Percentiles rank a stretch among this genome's conserved stretches.
phyloP scores from a whole-genome alignment of 208 protist genomes.

The Leishmania arabica region DNA sequence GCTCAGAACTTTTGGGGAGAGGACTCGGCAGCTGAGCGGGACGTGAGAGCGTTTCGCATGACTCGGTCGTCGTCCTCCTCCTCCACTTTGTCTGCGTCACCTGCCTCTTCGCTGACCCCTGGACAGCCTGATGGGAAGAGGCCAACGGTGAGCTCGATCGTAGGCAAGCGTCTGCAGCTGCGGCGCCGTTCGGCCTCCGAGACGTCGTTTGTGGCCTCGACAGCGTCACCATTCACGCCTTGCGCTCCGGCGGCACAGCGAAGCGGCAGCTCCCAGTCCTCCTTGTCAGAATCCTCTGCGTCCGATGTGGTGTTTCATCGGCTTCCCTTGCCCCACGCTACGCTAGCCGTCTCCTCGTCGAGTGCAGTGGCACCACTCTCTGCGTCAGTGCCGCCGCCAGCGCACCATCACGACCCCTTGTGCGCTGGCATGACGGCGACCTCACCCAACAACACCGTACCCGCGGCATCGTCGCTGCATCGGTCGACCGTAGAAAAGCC shows the following conservation, averaged over 20 bases:
- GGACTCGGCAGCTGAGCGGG: background rate
- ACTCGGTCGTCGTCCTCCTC: conserved; percentile 27
- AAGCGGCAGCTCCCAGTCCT: background rate
- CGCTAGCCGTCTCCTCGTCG: too few relatives aligned
- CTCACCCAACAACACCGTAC: background rate
- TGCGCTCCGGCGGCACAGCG: background rate
- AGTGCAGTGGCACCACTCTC: background rate
- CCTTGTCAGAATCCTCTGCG: conserved; percentile 16
- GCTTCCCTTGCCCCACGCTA: background rate
- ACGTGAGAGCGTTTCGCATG: conserved; percentile 7
- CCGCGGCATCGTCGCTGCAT: background rate
- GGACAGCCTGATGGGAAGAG: background rate
- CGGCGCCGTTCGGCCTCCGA: background rate
- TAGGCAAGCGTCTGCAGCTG: background rate
- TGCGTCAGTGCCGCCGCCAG: background rate
- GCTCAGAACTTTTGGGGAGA: background rate
- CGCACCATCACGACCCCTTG: background rate
- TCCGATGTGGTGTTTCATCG: conserved; percentile 15
- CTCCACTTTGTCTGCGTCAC: conserved; percentile 7
- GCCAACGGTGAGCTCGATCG: background rate
- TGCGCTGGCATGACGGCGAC: background rate
- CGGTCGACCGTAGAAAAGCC: background rate
- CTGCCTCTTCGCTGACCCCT: background rate
- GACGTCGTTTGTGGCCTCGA: conserved; percentile 8
- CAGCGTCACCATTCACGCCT: background rate